Evolutionary conservation across 106 monocot genomes (phyloP).

Genomic region (Xerophyta viscosa): DNA sequence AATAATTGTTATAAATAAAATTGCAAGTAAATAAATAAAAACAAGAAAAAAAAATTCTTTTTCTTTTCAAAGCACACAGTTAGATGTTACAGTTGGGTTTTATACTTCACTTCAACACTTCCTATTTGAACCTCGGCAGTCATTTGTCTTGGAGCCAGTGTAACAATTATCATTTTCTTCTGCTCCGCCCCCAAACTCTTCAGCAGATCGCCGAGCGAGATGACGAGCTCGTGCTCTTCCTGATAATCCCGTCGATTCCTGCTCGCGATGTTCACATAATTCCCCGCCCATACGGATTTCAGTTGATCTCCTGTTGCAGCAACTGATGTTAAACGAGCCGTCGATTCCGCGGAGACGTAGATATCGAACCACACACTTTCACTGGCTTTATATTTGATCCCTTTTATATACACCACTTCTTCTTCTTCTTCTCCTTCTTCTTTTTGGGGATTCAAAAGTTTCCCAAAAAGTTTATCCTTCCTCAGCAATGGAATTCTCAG

Average conservation of each 20-base stretch:
- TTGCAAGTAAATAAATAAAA: too few relatives aligned
- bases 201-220: not conserved
- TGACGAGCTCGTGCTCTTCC: not conserved
- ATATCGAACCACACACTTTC: slow-evolving; percentile 21
- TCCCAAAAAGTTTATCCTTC: not conserved
- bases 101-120: not conserved
- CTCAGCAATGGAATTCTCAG: slow-evolving; percentile 7
- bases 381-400: slow-evolving; percentile 10
- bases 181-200: not conserved
- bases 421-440: slow-evolving; percentile 19
- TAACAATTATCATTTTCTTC: not conserved
- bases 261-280: not conserved
- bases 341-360: slow-evolving; percentile 1
- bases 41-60: too few relatives aligned
- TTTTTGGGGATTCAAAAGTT: too few relatives aligned
- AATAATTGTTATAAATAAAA: too few relatives aligned
- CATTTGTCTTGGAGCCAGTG: not conserved
- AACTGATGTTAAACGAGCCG: too few relatives aligned
- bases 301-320: not conserved
- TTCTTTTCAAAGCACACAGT: too few relatives aligned
- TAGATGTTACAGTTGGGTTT: too few relatives aligned
- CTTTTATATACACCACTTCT: slow-evolving; percentile 26
- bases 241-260: not conserved
- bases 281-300: not conserved
- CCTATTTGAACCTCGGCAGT: not conserved